Base-by-base conservation (phyloP, 768 basidiomycete species). In the Tulasnella sp. region DNA sequence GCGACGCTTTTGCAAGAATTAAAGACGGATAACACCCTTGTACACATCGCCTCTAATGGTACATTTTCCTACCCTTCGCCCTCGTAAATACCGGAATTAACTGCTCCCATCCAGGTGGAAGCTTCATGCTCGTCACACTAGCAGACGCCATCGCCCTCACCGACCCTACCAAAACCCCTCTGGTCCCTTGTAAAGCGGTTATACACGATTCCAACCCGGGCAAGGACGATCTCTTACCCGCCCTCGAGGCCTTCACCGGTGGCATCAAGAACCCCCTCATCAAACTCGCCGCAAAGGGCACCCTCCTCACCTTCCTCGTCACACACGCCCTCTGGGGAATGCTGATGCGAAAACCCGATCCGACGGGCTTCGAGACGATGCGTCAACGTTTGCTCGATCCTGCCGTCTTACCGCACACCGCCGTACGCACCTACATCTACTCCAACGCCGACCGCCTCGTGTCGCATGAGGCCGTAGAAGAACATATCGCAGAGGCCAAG, bases 131-230 rank as follows among this genome's bases (percentile, higher is more conserved):
- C 7, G 29, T n/a, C 42, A 31, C 29, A 27, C 14, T 52, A 17
- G 12, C 50, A 15, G 11, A 52, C n/a, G 46, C 57, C 25, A 62
- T 59, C 35, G 52, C 59, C 32, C 55, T 60, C 15, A 17, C 19
- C 6, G 40, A 11, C n/a, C 1, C 23, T 19, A 46, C 17, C 31
- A 23, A 29, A 34, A n/a, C 19, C 35, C 41, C 45, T 2, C 15
- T 50, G 2, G n/a, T n/a, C n/a, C 54, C 59, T 36, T 48, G 53
- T 8, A 32, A 25, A 17, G 41, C 61, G 0, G 5, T 65, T 49
- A 32, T 65, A 21, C 61, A 62, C 23, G 64, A 65, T 53, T 65
- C 64, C 15, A 60, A 62, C 42, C 64, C 64, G 1, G 64, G 64
- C 12, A n/a, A 45, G 6, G 19, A 35, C 32, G 59, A 52, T 14